phyloP scores from a whole-genome alignment of 305 asterid species.

The Salvia sclarea region DNA sequence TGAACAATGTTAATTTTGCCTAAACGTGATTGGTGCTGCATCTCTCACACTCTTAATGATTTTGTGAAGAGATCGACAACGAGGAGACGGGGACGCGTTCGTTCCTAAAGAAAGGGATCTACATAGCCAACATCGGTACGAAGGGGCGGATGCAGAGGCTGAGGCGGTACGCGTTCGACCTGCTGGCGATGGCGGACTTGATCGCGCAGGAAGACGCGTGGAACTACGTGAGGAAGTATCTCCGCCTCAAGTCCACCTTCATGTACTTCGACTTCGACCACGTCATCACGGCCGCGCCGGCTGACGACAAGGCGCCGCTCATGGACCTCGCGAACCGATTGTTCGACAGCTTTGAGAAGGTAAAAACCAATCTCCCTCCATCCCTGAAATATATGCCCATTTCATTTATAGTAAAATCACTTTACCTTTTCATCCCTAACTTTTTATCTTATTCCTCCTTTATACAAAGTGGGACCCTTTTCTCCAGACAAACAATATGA shows the following conservation, averaged over 20 bases:
- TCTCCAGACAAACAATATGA: too few relatives aligned
- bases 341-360: slow-evolving; percentile 72
- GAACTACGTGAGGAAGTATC: slow-evolving; percentile 65
- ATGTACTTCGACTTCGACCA: slow-evolving; percentile 81
- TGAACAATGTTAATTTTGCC: too few relatives aligned
- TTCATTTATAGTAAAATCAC: too few relatives aligned
- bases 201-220: slow-evolving; percentile 62
- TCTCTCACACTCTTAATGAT: too few relatives aligned
- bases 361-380: too few relatives aligned
- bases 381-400: too few relatives aligned
- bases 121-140: slow-evolving; percentile 66
- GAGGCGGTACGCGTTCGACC: slow-evolving; percentile 70
- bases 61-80: slow-evolving; percentile 50
- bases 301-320: slow-evolving; percentile 62
- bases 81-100: slow-evolving; percentile 78
- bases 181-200: slow-evolving; percentile 75
- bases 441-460: too few relatives aligned
- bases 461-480: too few relatives aligned
- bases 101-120: slow-evolving; percentile 62
- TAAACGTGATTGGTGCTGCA: too few relatives aligned
- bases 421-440: too few relatives aligned
- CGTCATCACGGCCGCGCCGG: slow-evolving; percentile 61
- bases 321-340: slow-evolving; percentile 70
- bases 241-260: slow-evolving; percentile 62
- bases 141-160: slow-evolving; percentile 66